phyloP scores from a whole-genome alignment of 768 basidiomycete genomes.

The Gymnopilus junonius region DNA sequence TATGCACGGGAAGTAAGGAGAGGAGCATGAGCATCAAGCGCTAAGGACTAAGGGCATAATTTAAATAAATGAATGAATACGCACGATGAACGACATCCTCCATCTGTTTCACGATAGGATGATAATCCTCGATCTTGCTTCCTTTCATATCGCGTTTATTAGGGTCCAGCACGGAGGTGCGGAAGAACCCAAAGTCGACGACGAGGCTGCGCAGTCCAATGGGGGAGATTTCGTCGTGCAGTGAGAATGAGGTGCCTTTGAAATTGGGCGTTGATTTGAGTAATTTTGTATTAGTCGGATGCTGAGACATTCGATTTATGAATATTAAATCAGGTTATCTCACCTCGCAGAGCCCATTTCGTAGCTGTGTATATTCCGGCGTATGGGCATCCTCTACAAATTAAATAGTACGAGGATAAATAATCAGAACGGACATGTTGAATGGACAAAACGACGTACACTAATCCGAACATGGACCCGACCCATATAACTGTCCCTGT shows the following conservation, averaged over 20 bases:
- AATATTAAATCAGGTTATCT: too few relatives aligned
- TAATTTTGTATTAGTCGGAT: too few relatives aligned
- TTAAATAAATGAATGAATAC: background rate
- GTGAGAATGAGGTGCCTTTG: slow-evolving; percentile 33
- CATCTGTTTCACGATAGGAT: slow-evolving; percentile 22
- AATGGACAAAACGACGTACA: slow-evolving; percentile 20
- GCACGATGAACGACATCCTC: slow-evolving; percentile 31
- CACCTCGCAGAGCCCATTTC: slow-evolving; percentile 43
- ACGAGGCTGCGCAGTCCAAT: slow-evolving; percentile 41
- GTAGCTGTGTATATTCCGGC: slow-evolving; percentile 41
- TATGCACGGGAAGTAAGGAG: too few relatives aligned
- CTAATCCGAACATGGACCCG: slow-evolving; percentile 46
- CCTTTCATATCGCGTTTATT: slow-evolving; percentile 31
- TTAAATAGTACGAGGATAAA: too few relatives aligned
- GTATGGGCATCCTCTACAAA: slow-evolving; percentile 31
- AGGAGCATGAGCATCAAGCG: too few relatives aligned
- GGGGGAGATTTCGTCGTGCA: slow-evolving; percentile 41
- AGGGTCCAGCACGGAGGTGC: slow-evolving; percentile 35
- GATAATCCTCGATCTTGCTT: slow-evolving; percentile 38
- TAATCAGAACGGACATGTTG: background rate
- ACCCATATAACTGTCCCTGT: slow-evolving; percentile 47
- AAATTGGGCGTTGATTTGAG: too few relatives aligned
- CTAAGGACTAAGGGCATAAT: background rate
- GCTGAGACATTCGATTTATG: too few relatives aligned
- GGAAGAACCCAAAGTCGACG: slow-evolving; percentile 45